These are phyloP conservation scores for Nissolia schottii DNA, from an alignment of 306 rosid genomes.

Conservation along the genomic window DNA sequence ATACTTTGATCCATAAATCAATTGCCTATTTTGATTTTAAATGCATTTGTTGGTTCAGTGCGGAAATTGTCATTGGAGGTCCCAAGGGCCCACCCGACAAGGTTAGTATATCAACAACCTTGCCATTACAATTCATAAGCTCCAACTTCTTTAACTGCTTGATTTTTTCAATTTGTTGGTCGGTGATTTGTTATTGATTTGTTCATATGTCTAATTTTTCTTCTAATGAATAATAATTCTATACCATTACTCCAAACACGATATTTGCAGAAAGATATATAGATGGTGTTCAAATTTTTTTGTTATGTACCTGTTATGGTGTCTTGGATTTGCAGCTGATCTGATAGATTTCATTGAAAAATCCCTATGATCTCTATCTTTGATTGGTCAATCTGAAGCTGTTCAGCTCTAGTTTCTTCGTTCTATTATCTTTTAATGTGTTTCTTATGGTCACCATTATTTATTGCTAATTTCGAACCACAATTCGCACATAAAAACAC, in stretches of 20 bases:
- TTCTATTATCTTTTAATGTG: not conserved
- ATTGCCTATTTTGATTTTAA: not conserved
- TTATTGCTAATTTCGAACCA: not conserved
- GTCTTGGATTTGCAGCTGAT: not conserved
- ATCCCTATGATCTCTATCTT: not conserved
- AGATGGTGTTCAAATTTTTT: not conserved
- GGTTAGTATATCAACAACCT: slow-evolving; percentile 47
- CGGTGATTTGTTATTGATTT: not conserved
- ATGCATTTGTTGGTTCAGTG: slow-evolving; percentile 49
- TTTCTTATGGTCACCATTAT: not conserved
- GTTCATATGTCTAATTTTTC: not conserved
- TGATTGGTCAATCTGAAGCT: not conserved
- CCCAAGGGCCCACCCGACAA: slow-evolving; percentile 89
- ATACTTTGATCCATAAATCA: not conserved
- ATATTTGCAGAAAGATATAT: not conserved
- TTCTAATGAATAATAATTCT: too few relatives aligned
- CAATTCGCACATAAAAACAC: not conserved
- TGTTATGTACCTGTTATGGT: not conserved
- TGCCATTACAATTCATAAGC: not conserved
- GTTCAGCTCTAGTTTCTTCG: not conserved
- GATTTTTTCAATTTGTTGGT: not conserved
- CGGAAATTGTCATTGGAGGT: slow-evolving; percentile 86
- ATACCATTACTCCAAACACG: not conserved
- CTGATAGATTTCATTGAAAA: slow-evolving; percentile 1
- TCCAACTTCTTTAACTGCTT: not conserved